A percentile compares a stretch with the other conserved stretches of the same genome.
Evolutionary conservation across 257 asterid genomes (phyloP).

Genomic region (Jacaranda copaia): DNA sequence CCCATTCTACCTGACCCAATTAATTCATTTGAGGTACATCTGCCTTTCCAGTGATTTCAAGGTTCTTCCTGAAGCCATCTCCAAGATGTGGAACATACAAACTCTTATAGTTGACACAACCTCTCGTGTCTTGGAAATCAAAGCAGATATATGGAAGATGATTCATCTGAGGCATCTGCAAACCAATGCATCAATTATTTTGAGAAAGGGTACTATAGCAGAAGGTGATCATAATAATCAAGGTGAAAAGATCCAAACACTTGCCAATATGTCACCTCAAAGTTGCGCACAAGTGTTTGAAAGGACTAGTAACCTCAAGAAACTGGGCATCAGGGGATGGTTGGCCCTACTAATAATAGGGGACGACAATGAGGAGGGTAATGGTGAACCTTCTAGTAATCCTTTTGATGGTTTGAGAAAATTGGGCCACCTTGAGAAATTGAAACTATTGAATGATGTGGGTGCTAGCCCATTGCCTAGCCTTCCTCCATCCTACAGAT

Average conservation of each 20-base stretch:
- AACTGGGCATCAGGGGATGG: slow-evolving; percentile 34
- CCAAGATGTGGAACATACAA: slow-evolving; percentile 40
- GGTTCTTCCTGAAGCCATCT: slow-evolving; percentile 35
- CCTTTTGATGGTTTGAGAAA: slow-evolving; percentile 22
- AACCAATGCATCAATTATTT: slow-evolving; percentile 34
- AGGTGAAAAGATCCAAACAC: slow-evolving; percentile 25
- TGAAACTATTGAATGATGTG: too few relatives aligned
- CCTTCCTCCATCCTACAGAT: background rate
- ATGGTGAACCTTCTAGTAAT: background rate
- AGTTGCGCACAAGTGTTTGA: slow-evolving; percentile 35
- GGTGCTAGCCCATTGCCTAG: too few relatives aligned
- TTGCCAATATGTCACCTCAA: slow-evolving; percentile 34
- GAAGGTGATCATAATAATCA: too few relatives aligned
- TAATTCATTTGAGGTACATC: slow-evolving; percentile 46
- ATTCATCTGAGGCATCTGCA: slow-evolving; percentile 40
- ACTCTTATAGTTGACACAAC: slow-evolving; percentile 39
- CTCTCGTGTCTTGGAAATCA: slow-evolving; percentile 6
- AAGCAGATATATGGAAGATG: slow-evolving; percentile 37
- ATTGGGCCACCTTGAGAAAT: slow-evolving; percentile 23
- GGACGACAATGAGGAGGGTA: too few relatives aligned
- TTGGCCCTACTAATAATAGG: background rate
- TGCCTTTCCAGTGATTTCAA: slow-evolving; percentile 20
- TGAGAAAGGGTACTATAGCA: background rate
- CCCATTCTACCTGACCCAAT: slow-evolving; percentile 36
- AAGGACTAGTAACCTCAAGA: slow-evolving; percentile 27